Base-by-base conservation (phyloP, 2,329 filamentous ascomycete species). In the Aspergillus tamarii region DNA sequence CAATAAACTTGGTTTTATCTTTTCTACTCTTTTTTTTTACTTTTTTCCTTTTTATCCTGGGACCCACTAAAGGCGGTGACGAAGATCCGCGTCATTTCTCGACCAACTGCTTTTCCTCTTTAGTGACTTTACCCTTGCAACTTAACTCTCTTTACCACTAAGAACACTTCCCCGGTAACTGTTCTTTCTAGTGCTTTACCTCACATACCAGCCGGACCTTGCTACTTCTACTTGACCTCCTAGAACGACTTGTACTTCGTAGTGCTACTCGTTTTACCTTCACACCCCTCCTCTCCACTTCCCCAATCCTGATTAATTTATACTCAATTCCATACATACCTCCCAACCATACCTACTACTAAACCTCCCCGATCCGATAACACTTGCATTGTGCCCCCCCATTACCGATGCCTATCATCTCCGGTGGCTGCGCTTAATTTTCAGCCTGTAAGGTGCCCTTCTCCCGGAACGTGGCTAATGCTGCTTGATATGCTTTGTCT, bases 391-490 rank as follows among this genome's bases (percentile, higher is more conserved):
- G 34, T 4, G 1, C 30, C 59, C 61, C 60, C 59, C 48, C 55
- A 43, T 61, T 61, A 45, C 63, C 64, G 57, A 60, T 66, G 61
- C 61, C 64, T 65, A 63, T 66, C 43, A 58, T 58, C 50, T 32
- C 46, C 63, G 53, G 59, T 43, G 65, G 60, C 59, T 67, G 41
- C 34, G 21, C 34, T 43, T n/a, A 50, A 54, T 61, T 53, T 59
- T 28, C 59, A 68, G 66, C 74, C 74, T 75, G 73, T 76, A 73
- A 76, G 72, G 71, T 72, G 64, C 59, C 63, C 56, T 64, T 63
- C 43, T 70, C 63, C 55, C 56, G 52, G 66, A 76, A 76, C 74
- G 74, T 75, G 74, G 65, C 64, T 63, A 61, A 63, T 45, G 61
- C 66, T 63, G 56, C 54, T 57, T 64, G 63, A 66, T 64, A 61